A percentile compares a stretch with the other conserved stretches of the same genome.
phyloP scores from a whole-genome alignment of 106 monocot species.

The Chionographis japonica region DNA sequence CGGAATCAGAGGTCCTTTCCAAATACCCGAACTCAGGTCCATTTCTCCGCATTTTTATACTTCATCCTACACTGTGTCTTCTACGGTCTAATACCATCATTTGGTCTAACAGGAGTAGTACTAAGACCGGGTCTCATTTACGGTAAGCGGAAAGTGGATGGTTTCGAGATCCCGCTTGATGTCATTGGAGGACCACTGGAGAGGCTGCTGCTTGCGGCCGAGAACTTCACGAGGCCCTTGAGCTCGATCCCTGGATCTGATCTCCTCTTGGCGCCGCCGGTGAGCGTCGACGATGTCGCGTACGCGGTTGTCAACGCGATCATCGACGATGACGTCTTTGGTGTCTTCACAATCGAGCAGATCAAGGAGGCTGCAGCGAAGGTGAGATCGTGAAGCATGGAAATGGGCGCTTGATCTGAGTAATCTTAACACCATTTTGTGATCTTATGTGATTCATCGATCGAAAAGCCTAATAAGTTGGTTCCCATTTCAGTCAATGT shows the following conservation, averaged over 20 bases:
- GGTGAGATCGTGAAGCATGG: slow-evolving; percentile 27
- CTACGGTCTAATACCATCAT: background rate
- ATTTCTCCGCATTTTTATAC: background rate
- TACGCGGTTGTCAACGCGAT: slow-evolving; percentile 60
- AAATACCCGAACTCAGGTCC: slow-evolving; percentile 83
- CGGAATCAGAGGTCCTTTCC: slow-evolving; percentile 80
- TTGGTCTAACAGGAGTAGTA: slow-evolving; percentile 48
- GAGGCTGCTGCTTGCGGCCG: slow-evolving; percentile 45
- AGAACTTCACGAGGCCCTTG: slow-evolving; percentile 59
- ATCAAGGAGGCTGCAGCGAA: slow-evolving; percentile 90
- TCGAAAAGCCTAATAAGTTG: too few relatives aligned
- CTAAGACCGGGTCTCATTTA: slow-evolving; percentile 81
- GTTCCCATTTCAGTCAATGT: too few relatives aligned
- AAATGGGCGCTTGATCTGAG: too few relatives aligned
- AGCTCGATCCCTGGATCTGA: slow-evolving; percentile 66
- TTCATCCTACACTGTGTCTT: background rate
- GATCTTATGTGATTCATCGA: too few relatives aligned
- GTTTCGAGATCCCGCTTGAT: slow-evolving; percentile 75
- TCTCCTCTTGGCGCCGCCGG: slow-evolving; percentile 67
- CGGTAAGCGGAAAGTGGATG: slow-evolving; percentile 70
- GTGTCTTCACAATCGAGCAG: slow-evolving; percentile 80
- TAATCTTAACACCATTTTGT: too few relatives aligned
- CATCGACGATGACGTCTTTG: slow-evolving; percentile 64
- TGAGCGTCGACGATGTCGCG: slow-evolving; percentile 81
- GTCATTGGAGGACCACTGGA: slow-evolving; percentile 72